Evolutionary conservation across 2,329 filamentous ascomycete species (phyloP), one percentile per base, ranked within the genome.

Genomic region (Cadophora gregata): DNA sequence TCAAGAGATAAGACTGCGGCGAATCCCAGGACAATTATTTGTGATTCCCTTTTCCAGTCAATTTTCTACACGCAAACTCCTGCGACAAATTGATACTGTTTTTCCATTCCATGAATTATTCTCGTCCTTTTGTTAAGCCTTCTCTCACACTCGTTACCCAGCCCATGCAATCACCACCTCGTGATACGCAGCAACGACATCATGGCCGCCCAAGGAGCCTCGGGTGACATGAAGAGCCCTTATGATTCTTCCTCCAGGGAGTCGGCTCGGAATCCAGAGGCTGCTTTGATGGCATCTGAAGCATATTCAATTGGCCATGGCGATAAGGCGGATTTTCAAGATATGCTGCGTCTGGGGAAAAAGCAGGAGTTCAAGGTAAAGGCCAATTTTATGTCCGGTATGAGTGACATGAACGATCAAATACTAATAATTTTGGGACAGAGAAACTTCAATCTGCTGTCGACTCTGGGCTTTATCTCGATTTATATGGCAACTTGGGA

Each of bases 401-500:
- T 2, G 48, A 27, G 31, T 10, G 9, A 42, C 42, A 21, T 47
- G 42, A 47, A 47, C n/a, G 4, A 48, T 51, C 21, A 51, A 63
- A 48, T n/a, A 42, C 31, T 67, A 29, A 72, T 67, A 29, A 72
- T 29, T 8, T 27, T 5, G 8, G 16, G 5, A 42, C 50, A 79
- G 74, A 73, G 79, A 59, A 80, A 79, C 67, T 82, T 81, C 69
- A 75, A 77, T 33, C 79, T 82, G 60, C 73, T 80, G 0, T 79
- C 78, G n/a, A 80, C 79, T 5, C 72, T 82, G 24, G 80, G 79
- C 1, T 82, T 82, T 67, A 78, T 79, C 1, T 78, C 77, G 21
- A 80, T 81, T 50, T 75, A 81, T 56, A 80, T 81, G 74, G 77
- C 78, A 38, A 82, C 80, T 4, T 82, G 80, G 80, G 80, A 82